These are phyloP conservation scores for Zasmidium citrigriseum DNA, from an alignment of 2,329 filamentous ascomycete genomes.

Conservation along the genomic window DNA sequence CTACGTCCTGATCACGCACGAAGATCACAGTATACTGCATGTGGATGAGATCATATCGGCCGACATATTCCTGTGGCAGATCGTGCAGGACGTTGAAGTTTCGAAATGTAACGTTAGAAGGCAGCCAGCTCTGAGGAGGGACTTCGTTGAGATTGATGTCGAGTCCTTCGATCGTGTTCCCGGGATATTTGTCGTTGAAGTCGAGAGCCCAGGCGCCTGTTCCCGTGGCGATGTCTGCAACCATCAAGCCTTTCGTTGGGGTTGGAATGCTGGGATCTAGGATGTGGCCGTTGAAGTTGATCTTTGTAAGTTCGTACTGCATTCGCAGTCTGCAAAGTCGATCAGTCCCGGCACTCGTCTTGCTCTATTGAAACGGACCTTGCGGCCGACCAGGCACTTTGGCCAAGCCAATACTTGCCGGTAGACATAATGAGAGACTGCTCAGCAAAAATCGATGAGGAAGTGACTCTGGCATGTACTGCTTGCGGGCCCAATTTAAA, in stretches of 20 bases:
- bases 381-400: too few species aligned
- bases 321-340: too few species aligned
- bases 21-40: constrained; percentile 6
- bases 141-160: constrained; percentile 9
- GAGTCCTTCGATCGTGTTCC: not conserved
- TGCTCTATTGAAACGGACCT: too few species aligned
- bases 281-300: not conserved
- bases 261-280: constrained; percentile 6
- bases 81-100: not conserved
- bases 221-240: constrained; percentile 10
- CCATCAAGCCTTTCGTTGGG: not conserved
- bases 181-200: constrained; percentile 2
- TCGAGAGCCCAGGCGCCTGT: constrained; percentile 9
- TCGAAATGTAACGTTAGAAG: not conserved
- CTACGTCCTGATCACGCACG: not conserved
- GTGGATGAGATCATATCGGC: constrained; percentile 3
- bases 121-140: constrained; percentile 5
- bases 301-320: not conserved
- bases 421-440: too few species aligned
- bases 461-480: too few species aligned
- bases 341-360: too few species aligned
- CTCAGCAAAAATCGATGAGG: too few species aligned
- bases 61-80: not conserved
- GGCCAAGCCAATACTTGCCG: too few species aligned
- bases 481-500: too few species aligned